Conservation (phyloP, 805 yeast species). For the Dipodascopsis tothii region DNA sequence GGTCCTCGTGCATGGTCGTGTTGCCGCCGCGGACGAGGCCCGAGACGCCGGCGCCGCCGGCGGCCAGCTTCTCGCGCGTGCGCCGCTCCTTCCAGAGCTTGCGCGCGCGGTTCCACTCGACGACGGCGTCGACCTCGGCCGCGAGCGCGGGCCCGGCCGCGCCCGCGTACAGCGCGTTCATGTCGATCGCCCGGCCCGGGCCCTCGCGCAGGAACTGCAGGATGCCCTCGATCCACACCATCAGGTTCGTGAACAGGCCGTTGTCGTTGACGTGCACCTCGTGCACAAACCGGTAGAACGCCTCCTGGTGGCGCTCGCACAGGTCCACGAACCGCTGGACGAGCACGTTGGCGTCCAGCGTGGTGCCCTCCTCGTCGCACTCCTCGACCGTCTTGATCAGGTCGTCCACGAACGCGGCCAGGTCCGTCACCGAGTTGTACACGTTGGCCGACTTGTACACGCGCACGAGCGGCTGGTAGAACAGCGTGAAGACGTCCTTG, state of each 20-base stretch:
- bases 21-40: slow-evolving; percentile 27
- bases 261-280: slow-evolving; percentile 74
- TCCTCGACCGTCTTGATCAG: slow-evolving; percentile 50
- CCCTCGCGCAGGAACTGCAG: slow-evolving; percentile 58
- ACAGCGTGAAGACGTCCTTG: slow-evolving; percentile 62
- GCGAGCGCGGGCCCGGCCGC: slow-evolving; percentile 30
- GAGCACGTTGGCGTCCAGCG: slow-evolving; percentile 50
- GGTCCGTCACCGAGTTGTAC: slow-evolving; percentile 55
- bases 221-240: slow-evolving; percentile 66
- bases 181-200: slow-evolving; percentile 21
- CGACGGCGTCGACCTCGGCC: slow-evolving; percentile 36
- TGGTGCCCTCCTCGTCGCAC: slow-evolving; percentile 41
- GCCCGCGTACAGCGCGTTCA: slow-evolving; percentile 18
- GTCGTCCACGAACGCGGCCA: slow-evolving; percentile 61
- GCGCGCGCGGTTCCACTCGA: slow-evolving; percentile 34
- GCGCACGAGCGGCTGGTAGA: slow-evolving; percentile 66
- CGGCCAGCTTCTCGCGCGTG: slow-evolving; percentile 14
- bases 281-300: slow-evolving; percentile 68
- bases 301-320: slow-evolving; percentile 63
- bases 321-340: slow-evolving; percentile 60
- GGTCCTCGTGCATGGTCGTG: slow-evolving; percentile 25
- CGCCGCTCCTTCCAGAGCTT: slow-evolving; percentile 30
- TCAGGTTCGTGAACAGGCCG: slow-evolving; percentile 61
- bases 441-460: slow-evolving; percentile 62
- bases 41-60: slow-evolving; percentile 22